Conservation (phyloP, 148 eudicot species). For the Hydrangea macrophylla region DNA sequence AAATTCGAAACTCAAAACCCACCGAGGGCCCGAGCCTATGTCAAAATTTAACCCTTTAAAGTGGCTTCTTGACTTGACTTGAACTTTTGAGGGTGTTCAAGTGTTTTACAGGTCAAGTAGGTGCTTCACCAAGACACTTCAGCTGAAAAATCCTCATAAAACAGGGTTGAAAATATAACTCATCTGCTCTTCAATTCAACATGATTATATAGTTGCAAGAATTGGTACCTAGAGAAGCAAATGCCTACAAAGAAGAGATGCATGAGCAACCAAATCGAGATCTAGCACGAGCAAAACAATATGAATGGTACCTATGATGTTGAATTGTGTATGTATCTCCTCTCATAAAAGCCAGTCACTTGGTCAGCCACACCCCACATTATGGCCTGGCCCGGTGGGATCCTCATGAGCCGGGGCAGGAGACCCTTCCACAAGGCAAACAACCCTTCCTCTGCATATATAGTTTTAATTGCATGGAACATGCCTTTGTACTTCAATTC, state of each 20-base stretch:
- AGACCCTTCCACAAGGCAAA: conserved; percentile 87
- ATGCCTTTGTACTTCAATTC: conserved; percentile 78
- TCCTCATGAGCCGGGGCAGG: conserved; percentile 89
- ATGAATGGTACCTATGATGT: conserved; percentile 23
- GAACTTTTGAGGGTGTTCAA: neutral
- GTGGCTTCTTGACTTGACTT: neutral
- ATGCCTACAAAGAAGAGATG: neutral
- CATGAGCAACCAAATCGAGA: neutral
- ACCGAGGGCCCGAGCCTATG: neutral
- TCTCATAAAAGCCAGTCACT: conserved; percentile 84
- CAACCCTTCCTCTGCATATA: conserved; percentile 80
- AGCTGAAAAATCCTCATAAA: too few relatives aligned
- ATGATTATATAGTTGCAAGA: too few relatives aligned
- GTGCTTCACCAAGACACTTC: too few relatives aligned
- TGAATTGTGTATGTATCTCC: conserved; percentile 40
- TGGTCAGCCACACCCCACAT: conserved; percentile 99
- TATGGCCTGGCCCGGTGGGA: conserved; percentile 98
- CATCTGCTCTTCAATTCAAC: too few relatives aligned
- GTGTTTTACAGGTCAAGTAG: too few relatives aligned
- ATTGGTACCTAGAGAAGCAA: too few relatives aligned
- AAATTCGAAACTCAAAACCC: neutral
- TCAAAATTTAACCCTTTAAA: neutral
- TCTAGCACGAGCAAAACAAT: neutral
- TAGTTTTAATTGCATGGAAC: conserved; percentile 76
- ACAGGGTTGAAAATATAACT: too few relatives aligned